phyloP scores from a whole-genome alignment of 192 early-diverging fungal species.

The Dimargaris cristalligena region DNA sequence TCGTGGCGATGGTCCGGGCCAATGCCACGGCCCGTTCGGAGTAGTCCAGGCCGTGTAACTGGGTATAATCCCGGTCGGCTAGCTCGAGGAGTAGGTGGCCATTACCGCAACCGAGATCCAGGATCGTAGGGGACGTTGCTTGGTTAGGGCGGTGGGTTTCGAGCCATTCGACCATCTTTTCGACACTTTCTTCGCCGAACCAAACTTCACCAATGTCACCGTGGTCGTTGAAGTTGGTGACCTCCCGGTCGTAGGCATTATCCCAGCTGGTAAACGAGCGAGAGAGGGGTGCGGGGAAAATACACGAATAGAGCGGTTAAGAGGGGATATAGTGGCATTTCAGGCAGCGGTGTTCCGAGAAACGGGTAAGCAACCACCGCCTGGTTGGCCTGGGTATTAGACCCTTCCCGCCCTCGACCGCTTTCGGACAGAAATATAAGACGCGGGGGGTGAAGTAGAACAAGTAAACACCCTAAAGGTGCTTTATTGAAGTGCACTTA shows the following conservation, averaged over 20 bases:
- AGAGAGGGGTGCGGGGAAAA: background rate
- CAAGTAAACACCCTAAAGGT: background rate
- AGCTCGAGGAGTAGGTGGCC: constrained; percentile 74
- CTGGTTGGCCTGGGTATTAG: background rate
- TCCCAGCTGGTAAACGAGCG: constrained; percentile 46
- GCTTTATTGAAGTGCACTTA: constrained; percentile 14
- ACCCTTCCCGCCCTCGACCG: no score
- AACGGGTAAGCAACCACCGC: background rate
- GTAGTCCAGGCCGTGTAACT: constrained; percentile 75
- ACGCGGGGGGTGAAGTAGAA: no score
- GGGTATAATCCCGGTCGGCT: constrained; percentile 44
- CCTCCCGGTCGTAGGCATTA: constrained; percentile 59
- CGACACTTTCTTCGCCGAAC: constrained; percentile 73
- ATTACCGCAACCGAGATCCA: constrained; percentile 88
- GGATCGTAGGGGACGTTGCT: constrained; percentile 18
- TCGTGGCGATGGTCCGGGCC: constrained; percentile 40
- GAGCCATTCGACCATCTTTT: constrained; percentile 83
- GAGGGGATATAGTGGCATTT: constrained; percentile 3
- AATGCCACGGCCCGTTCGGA: constrained; percentile 57
- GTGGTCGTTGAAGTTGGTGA: constrained; percentile 57
- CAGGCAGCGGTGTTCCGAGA: background rate
- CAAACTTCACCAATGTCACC: constrained; percentile 88
- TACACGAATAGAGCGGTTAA: constrained; percentile 2
- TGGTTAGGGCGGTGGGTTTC: constrained; percentile 18
- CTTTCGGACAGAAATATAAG: background rate